Percentiles rank a stretch among this genome's conserved stretches.
These are phyloP conservation scores for Wallacemonas sp. DNA, from an alignment of 208 protist species.

Conservation along the genomic window DNA sequence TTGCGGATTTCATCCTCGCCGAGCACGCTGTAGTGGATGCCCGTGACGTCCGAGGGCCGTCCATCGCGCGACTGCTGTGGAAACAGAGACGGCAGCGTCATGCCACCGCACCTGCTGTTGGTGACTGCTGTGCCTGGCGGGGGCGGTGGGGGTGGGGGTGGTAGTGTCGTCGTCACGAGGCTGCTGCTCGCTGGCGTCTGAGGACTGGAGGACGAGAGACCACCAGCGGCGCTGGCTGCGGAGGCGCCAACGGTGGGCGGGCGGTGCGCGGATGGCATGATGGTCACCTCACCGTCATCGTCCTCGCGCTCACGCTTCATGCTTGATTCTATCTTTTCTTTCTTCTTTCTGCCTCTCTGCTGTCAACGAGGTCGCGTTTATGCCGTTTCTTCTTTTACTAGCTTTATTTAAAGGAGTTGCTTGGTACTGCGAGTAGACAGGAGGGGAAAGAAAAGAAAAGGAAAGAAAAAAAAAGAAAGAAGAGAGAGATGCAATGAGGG, in stretches of 20 bases:
- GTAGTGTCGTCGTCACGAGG: not conserved
- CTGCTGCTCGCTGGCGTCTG: conserved; percentile 4
- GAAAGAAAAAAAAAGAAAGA: conserved; percentile 16
- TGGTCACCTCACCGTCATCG: not conserved
- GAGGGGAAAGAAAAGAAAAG: not conserved
- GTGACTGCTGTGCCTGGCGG: not conserved
- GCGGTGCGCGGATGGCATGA: not conserved
- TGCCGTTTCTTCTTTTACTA: too few species aligned
- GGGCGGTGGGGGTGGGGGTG: not conserved
- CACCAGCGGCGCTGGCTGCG: too few species aligned
- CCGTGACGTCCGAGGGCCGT: conserved; percentile 40
- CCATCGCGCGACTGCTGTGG: conserved; percentile 1
- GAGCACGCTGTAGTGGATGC: conserved; percentile 92
- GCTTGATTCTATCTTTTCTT: not conserved
- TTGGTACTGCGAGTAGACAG: not conserved
- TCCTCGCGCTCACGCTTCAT: conserved; percentile 17
- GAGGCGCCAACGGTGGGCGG: too few species aligned
- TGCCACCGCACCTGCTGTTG: not conserved
- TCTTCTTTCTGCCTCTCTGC: conserved; percentile 14
- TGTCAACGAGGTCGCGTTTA: too few species aligned
- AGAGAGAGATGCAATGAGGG: not conserved
- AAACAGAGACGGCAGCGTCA: not conserved
- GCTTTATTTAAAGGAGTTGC: too few species aligned
- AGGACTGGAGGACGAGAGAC: too few species aligned
- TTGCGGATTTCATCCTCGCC: conserved; percentile 84